Base-by-base conservation (phyloP, 2,329 filamentous ascomycete genomes). In the Cryphonectria carpinicola region DNA sequence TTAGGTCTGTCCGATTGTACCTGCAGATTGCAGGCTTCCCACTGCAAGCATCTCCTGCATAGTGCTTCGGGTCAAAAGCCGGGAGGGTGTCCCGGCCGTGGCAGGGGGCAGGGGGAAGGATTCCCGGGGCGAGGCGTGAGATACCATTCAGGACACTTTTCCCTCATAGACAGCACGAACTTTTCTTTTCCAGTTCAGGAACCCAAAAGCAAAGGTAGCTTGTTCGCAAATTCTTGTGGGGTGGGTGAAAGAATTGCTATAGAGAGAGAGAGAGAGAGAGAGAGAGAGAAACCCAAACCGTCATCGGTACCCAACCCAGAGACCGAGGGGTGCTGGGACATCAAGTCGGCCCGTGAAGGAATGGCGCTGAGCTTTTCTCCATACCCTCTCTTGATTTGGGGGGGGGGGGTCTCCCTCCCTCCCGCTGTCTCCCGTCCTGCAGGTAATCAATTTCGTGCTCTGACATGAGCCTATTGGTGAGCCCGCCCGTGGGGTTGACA, bases 21-120 rank as follows among this genome's bases (percentile, higher is more conserved):
- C 65, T 70, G 66, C 70, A 70, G 56, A 22, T 56, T 39, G 19
- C 46, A 67, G 32, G 39, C 56, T 67, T 67, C 67, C 28, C 52
- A 58, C 65, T 37, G 14, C 65, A 25, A 28, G 22, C 35, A 52
- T 64, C 70, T 72, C 71, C 66, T 68, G 71, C 69, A 72, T 72
- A 43, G 67, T 69, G 68, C 68, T 67, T 70, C 54, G 65, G 67
- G 52, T 52, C 61, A 58, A 52, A 35, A 39, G 52, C 46, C 56
- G 61, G 56, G 56, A 65, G 68, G 52, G 52, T 46, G 32, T 46
- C 43, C 60, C 65, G 65, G 35, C 41, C 41, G 58, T 43, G 49
- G 65, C 58, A 66, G 64, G 43, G 60, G 25, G 39, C 43, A 32
- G 41, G 64, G 41, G 49, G 25, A 64, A 35, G 49, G 35, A 8